Base-by-base conservation (phyloP, 495 filamentous ascomycete genomes). In the Podospora pseudocomata region DNA sequence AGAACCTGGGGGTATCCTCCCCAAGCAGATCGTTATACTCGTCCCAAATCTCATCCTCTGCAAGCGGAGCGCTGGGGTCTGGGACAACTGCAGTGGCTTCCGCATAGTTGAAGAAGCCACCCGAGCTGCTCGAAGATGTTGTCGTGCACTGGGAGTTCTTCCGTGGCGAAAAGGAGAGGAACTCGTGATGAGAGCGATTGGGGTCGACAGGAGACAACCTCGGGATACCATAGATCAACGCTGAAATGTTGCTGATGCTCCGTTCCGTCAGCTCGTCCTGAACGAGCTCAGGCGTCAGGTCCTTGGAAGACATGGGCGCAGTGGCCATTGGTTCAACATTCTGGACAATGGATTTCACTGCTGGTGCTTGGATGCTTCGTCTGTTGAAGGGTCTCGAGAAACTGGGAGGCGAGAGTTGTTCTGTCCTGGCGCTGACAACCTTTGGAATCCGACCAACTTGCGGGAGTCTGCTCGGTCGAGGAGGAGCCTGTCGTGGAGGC, bases 1-100 rank as follows among this genome's bases (percentile, higher is more conserved):
- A 87, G 15, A 73, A 67, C 61, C 68, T 71, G 32, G 76, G 67
- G 3, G 70, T 73, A 28, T 81, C 79, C 59, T 92, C 87, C 69
- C 91, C 91, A 64, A 97, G 85, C 18, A 96, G 81, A 73, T 98
- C 95, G 75, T 97, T 89, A 70, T 95, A 98, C 76, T 99, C 93
- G 54, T 90, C 87, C 95, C 95, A 99, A 19, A 97, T 85, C 73
- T 98, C 95, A 72, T 98, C 95, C 70, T 93, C 90, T 18, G 81
- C 88, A 5, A 88, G 83, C 7, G 83, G 86, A 7, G 86, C 84
- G 32, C 78, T 82, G 13, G 85, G 80, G 18, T 79, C 75, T 5
- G 90, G 90, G 54, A 90, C 75, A 4, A 91, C 77, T 27, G 90
- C 89, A 13, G 86, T 90, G 6, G 87, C 84, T 6, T 83, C 83